These are phyloP conservation scores for Nitzschia sp. DNA, from an alignment of 108 stramenopile species.

Conservation along the genomic window DNA sequence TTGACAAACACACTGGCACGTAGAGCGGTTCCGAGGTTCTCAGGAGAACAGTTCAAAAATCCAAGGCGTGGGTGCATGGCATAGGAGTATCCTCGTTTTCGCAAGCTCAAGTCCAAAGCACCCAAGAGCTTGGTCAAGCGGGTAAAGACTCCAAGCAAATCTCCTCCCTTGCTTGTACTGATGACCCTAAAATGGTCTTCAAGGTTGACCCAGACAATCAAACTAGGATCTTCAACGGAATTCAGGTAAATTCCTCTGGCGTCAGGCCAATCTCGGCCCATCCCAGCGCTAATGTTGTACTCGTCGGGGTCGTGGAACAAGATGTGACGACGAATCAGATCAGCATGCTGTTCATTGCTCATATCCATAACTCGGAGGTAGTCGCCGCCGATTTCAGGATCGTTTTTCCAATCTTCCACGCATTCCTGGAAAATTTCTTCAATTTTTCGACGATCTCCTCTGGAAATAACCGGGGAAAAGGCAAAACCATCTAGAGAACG, in stretches of 20 bases:
- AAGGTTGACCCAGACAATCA: slow-evolving; percentile 90
- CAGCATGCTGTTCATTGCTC: slow-evolving; percentile 72
- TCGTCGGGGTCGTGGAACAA: slow-evolving; percentile 84
- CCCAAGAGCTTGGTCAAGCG: slow-evolving; percentile 55
- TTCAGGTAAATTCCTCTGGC: slow-evolving; percentile 73
- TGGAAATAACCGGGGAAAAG: slow-evolving; percentile 76
- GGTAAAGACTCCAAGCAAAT: slow-evolving; percentile 86
- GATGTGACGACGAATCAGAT: slow-evolving; percentile 76
- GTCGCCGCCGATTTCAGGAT: slow-evolving; percentile 47
- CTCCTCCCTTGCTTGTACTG: slow-evolving; percentile 79
- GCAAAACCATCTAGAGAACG: slow-evolving; percentile 77
- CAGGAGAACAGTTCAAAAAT: slow-evolving; percentile 79
- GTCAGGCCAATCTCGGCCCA: slow-evolving; percentile 88
- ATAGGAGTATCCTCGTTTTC: slow-evolving; percentile 57
- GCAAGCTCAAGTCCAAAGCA: slow-evolving; percentile 56
- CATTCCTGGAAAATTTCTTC: slow-evolving; percentile 53
- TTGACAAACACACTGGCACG: slow-evolving; percentile 83
- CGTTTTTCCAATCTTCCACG: slow-evolving; percentile 47
- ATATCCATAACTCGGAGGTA: slow-evolving; percentile 80
- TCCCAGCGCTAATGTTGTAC: slow-evolving; percentile 70
- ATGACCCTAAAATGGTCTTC: slow-evolving; percentile 91
- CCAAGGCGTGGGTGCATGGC: slow-evolving; percentile 56
- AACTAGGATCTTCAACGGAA: slow-evolving; percentile 62
- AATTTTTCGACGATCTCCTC: slow-evolving; percentile 52
- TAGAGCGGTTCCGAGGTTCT: slow-evolving; percentile 86